These are phyloP conservation scores for Henckelia pumila DNA, from an alignment of 257 asterid genomes.

Conservation along the genomic window DNA sequence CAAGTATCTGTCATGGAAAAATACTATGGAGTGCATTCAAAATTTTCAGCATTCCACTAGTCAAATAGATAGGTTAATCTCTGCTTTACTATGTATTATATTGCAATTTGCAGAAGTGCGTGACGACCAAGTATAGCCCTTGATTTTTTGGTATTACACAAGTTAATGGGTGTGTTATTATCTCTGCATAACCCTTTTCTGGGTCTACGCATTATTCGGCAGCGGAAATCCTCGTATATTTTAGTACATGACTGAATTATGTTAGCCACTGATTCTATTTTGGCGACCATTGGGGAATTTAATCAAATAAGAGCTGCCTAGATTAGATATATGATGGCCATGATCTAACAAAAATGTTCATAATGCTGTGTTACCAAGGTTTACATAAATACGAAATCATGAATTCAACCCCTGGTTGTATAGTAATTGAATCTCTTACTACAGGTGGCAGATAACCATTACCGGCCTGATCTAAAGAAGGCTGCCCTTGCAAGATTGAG, in stretches of 20 bases:
- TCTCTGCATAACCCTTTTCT: not conserved
- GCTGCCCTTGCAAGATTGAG: constrained; percentile 92
- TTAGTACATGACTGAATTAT: not conserved
- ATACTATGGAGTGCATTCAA: not conserved
- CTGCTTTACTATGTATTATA: not conserved
- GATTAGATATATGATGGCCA: not conserved
- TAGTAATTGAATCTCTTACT: not conserved
- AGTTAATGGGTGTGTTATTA: not conserved
- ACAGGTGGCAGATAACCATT: constrained; percentile 76
- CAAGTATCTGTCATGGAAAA: not conserved
- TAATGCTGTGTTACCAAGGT: not conserved
- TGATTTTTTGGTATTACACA: too few relatives aligned
- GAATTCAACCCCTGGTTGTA: not conserved
- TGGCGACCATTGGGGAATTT: not conserved
- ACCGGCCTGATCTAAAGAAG: constrained; percentile 89
- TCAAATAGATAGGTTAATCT: not conserved
- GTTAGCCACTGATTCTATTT: not conserved
- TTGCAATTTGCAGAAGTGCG: too few relatives aligned
- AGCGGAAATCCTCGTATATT: not conserved
- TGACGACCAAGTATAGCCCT: too few relatives aligned
- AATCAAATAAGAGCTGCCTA: too few relatives aligned
- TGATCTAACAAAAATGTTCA: not conserved
- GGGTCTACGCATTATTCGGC: not conserved
- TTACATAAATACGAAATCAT: not conserved
- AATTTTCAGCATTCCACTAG: not conserved